Percentiles rank a stretch among this genome's conserved stretches.
Conservation (phyloP, 2,329 filamentous ascomycete genomes). For the Hortaea werneckii region DNA sequence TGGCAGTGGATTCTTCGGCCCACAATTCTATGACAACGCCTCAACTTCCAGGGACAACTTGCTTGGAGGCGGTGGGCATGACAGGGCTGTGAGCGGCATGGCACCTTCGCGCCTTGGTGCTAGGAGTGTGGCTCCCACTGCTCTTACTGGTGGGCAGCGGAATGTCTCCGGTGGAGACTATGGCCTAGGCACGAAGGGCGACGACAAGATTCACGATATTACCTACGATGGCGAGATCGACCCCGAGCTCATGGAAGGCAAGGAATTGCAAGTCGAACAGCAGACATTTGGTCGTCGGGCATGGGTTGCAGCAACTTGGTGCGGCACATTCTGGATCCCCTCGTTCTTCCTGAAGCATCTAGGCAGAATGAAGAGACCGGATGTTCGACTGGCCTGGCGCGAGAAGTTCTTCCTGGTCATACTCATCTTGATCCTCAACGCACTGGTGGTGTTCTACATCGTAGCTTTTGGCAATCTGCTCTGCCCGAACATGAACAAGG, state of each 20-base stretch:
- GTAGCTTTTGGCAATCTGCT: constrained; percentile 72
- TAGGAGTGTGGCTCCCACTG: constrained; percentile 45
- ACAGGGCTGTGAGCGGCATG: constrained; percentile 33
- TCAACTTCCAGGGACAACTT: constrained; percentile 58
- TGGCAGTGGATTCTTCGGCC: constrained; percentile 25
- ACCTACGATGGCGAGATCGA: constrained; percentile 66
- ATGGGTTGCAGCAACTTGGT: constrained; percentile 80
- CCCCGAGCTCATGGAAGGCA: constrained; percentile 65
- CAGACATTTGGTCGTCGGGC: constrained; percentile 55
- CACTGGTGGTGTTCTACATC: constrained; percentile 79
- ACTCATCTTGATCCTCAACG: constrained; percentile 75
- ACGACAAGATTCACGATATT: constrained; percentile 61
- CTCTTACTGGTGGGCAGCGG: constrained; percentile 39
- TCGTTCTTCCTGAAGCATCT: constrained; percentile 70
- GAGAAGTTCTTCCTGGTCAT: constrained; percentile 81
- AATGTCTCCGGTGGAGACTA: constrained; percentile 61
- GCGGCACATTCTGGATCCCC: constrained; percentile 86
- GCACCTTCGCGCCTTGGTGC: constrained; percentile 33
- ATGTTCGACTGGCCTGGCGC: constrained; percentile 94
- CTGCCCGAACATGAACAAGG: constrained; percentile 87
- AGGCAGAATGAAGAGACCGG: constrained; percentile 92
- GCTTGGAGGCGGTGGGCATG: constrained; percentile 31
- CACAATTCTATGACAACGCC: constrained; percentile 36
- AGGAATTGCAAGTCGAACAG: constrained; percentile 61
- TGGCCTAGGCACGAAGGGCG: constrained; percentile 77